Evolutionary conservation across 768 basidiomycete genomes (phyloP), one percentile per base, ranked within the genome.

Genomic region (Leccinellum rugosiceps): DNA sequence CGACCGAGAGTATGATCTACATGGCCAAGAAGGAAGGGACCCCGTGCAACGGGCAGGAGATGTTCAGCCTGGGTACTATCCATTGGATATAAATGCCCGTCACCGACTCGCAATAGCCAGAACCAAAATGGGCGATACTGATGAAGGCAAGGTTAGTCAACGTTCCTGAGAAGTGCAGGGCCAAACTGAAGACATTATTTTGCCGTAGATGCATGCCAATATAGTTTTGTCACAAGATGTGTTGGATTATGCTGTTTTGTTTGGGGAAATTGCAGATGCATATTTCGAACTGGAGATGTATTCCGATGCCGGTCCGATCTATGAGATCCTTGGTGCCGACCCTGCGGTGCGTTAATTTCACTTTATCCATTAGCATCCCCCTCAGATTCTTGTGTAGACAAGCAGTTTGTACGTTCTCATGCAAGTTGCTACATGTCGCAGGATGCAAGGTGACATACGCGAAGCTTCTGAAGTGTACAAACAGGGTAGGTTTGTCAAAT

Each of bases 381-480:
- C 57, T 17, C 56, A 19, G 53, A 21, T 19, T 6, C 21, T 43
- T 47, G 4, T 58, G 6, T n/a, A 94, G 91, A 91, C 91, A 1
- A 91, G 84, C 65, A 83, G 84, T 61, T 60, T 89, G 34, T 83
- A 88, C 62, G 74, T 90, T 31, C 78, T 93, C 0, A 74, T 87
- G 30, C 90, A 90, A 65, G 88, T 92, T 4, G 93, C 90, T 2
- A 81, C 85, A 2, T 97, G 94, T 68, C 83, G 89, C 49, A 84
- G 89, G 21, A 86, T 87, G 77, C 72, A 87, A 26, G 88, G 88
- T 32, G 85, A 92, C 51, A 71, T 88, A 52, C 80, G 81, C 32
- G 88, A 89, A 43, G 92, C 95, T 0, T 83, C 85, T 1, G 87
- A 94, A 58, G 85, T 94, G 9, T 91, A 96, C 63, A 84, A 91